phyloP scores from a whole-genome alignment of 257 asterid species.

The Petunia axillaris region DNA sequence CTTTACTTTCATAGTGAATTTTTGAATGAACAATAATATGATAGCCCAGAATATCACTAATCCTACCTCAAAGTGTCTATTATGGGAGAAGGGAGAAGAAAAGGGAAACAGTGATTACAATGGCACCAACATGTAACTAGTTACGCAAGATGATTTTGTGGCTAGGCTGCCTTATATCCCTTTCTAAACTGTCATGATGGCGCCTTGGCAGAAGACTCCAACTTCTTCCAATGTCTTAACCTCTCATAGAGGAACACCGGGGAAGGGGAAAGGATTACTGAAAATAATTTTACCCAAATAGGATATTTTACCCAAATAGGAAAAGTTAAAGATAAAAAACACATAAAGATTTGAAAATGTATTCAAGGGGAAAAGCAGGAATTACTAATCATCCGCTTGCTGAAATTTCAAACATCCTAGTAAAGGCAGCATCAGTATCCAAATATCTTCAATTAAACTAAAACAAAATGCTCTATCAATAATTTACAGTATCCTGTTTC shows the following conservation, averaged over 20 bases:
- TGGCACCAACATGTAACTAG: too few species aligned
- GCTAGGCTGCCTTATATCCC: too few species aligned
- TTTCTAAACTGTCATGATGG: too few species aligned
- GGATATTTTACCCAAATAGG: not conserved
- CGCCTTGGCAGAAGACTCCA: too few species aligned
- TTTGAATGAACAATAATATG: not conserved
- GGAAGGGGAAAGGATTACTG: not conserved
- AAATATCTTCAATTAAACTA: not conserved
- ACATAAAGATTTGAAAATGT: not conserved
- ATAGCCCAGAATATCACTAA: not conserved
- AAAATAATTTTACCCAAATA: not conserved
- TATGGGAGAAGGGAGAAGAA: not conserved
- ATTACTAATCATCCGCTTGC: not conserved
- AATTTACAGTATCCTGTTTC: slow-evolving; percentile 34
- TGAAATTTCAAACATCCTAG: not conserved
- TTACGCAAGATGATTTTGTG: too few species aligned
- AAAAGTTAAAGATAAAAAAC: not conserved
- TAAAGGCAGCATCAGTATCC: not conserved
- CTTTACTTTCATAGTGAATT: not conserved
- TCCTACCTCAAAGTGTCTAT: not conserved
- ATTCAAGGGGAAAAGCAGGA: slow-evolving; percentile 5
- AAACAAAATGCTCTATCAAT: not conserved
- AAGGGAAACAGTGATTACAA: not conserved
- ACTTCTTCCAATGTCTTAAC: too few species aligned
- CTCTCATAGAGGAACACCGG: not conserved